phyloP scores from a whole-genome alignment of 2,329 filamentous ascomycete genomes.

The Gnomoniopsis smithogilvyi region DNA sequence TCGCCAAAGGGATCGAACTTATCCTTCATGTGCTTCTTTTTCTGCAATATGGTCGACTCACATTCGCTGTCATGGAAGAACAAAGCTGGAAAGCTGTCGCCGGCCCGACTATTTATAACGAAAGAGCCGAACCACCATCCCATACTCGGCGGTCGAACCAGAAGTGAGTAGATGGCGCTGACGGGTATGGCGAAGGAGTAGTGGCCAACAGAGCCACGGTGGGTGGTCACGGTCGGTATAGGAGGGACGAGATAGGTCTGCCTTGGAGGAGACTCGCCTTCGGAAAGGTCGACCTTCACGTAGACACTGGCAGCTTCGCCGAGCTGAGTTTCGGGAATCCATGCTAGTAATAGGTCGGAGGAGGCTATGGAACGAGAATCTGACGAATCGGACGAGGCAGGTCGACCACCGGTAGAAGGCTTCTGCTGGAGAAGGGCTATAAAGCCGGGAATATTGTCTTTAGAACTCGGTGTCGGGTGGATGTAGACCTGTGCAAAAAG shows the following conservation, averaged over 20 bases:
- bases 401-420: conserved; percentile 37
- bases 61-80: conserved; percentile 99
- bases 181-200: conserved; percentile 93
- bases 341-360: conserved; percentile 81
- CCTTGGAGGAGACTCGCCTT: conserved; percentile 74
- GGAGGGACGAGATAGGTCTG: conserved; percentile 90
- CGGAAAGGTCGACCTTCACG: conserved; percentile 89
- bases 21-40: conserved; percentile 79
- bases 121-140: conserved; percentile 99
- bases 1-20: conserved; percentile 89
- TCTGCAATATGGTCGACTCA: conserved; percentile 89
- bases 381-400: conserved; percentile 42
- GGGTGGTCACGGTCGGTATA: conserved; percentile 79
- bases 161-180: conserved; percentile 83
- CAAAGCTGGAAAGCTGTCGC: conserved; percentile 89
- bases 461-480: conserved; percentile 86
- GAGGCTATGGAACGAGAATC: conserved; percentile 45
- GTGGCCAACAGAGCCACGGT: conserved; percentile 67
- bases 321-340: conserved; percentile 86
- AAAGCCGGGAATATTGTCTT: conserved; percentile 94
- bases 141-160: conserved; percentile 85
- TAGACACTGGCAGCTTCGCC: conserved; percentile 86
- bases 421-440: conserved; percentile 93
- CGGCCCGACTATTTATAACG: conserved; percentile 85
- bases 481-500: conserved; percentile 72